A percentile compares a stretch with the other conserved stretches of the same genome.
phyloP scores from a whole-genome alignment of 2,329 filamentous ascomycete genomes.

The Cercospora sp. region DNA sequence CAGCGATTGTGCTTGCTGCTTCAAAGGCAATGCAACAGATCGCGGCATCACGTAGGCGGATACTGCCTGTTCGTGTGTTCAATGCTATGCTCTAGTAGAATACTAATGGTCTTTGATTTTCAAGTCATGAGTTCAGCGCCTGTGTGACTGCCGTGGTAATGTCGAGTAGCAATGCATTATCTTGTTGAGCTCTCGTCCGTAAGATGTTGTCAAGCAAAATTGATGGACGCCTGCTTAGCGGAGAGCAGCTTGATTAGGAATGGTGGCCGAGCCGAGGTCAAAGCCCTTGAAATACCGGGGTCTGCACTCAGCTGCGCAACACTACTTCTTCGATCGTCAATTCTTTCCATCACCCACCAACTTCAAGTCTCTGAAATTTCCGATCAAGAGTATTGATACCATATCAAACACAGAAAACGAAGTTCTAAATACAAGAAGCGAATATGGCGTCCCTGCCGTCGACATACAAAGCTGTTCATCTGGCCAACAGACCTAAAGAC shows the following conservation, averaged over 20 bases:
- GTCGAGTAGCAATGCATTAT: background rate
- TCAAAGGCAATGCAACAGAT: background rate
- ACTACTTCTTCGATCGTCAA: background rate
- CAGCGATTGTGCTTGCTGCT: background rate
- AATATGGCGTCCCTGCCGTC: slow-evolving; percentile 13
- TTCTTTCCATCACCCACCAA: background rate
- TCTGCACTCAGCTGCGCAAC: background rate
- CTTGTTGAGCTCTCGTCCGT: background rate
- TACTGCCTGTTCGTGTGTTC: background rate
- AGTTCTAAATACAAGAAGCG: background rate
- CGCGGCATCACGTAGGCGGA: background rate
- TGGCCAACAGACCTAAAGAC: slow-evolving; percentile 29
- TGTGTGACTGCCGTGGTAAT: background rate
- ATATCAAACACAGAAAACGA: background rate
- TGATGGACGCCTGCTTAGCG: background rate
- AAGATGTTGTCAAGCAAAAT: background rate
- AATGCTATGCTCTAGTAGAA: background rate
- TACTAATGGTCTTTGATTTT: background rate
- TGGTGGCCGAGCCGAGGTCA: slow-evolving; percentile 1
- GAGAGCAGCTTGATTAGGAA: slow-evolving; percentile 1
- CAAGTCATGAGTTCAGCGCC: background rate
- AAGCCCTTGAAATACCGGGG: background rate
- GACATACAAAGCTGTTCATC: slow-evolving; percentile 30
- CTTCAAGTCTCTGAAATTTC: background rate
- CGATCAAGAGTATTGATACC: background rate